Base-by-base conservation (phyloP, 1,284 basidiomycete genomes). In the Ganoderma lucidum region DNA sequence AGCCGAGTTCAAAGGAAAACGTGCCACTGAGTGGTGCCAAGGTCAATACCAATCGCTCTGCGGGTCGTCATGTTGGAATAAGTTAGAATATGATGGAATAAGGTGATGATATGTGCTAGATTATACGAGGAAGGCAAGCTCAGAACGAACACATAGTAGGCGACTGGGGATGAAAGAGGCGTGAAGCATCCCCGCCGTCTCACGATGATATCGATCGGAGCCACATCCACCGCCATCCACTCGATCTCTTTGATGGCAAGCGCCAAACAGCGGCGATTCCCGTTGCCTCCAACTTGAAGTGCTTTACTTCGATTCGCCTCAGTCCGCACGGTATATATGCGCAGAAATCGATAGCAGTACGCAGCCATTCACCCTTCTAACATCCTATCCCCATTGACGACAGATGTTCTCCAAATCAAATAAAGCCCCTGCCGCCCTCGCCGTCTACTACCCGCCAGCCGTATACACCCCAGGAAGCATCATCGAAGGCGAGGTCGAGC, bases 401-500 rank as follows among this genome's bases (percentile, higher is more conserved):
- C 48, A 51, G 3, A 51, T 51, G 48, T 51, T 51, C 48, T 28
- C 48, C 48, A 51, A 28, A n/a, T 28, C 23, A 5, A 51, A 51
- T 12, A 28, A 51, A 28, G 9, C 48, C 2, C 48, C 23, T 14
- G 48, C 23, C 10, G 48, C 48, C n/a, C 48, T 51, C 10, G 48
- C 48, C 10, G 48, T 51, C 23, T 51, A 51, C 23, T 51, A 70
- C 45, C 59, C 62, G 0, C 62, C 58, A 3, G 41, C 61, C 3
- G 53, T 70, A 2, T 67, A 66, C 35, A 45, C 65, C 9, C 28
- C 73, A 0, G 75, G 75, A 17, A 62, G 60, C 12, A 15, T 64
- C 10, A 48, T 77, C 6, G 69, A 76, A 53, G 76, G 77, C 32
- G 70, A 72, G 12, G 73, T 76, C 5, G 63, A 70, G 32, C 55